Conservation (phyloP, 2,329 filamentous ascomycete species). For the Hypoxylon sp. region DNA sequence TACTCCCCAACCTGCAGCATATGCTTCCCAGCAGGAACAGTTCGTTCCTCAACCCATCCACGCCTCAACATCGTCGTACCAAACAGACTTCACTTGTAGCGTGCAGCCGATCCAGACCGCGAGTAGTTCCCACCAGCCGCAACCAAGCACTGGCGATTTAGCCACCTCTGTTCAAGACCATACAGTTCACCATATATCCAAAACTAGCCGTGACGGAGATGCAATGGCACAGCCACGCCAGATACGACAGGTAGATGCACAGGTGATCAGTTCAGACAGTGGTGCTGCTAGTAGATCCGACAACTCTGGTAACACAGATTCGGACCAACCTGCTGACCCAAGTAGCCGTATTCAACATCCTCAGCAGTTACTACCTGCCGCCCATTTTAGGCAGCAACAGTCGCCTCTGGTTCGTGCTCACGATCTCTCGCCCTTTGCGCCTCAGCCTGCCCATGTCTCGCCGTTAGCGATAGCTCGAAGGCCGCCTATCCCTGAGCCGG, state of each 20-base stretch:
- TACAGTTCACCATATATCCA: constrained; percentile 24
- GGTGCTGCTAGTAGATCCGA: constrained; percentile 59
- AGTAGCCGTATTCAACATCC: constrained; percentile 51
- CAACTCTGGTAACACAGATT: constrained; percentile 57
- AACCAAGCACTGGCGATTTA: constrained; percentile 24
- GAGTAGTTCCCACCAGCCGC: constrained; percentile 40
- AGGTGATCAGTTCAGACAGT: constrained; percentile 56
- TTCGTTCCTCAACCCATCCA: constrained; percentile 35
- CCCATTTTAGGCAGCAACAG: constrained; percentile 59
- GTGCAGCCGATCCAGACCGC: constrained; percentile 33
- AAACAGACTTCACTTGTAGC: constrained; percentile 31
- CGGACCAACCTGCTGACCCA: constrained; percentile 54
- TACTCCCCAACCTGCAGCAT: constrained; percentile 52
- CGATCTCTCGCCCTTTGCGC: constrained; percentile 79
- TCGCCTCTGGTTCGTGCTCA: constrained; percentile 79
- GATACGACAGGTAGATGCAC: constrained; percentile 47
- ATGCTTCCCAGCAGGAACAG: constrained; percentile 38
- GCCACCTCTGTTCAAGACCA: constrained; percentile 33
- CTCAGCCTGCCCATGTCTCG: constrained; percentile 79
- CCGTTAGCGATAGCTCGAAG: constrained; percentile 64
- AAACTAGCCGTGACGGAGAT: constrained; percentile 26
- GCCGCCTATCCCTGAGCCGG: constrained; percentile 51
- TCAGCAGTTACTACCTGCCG: constrained; percentile 56
- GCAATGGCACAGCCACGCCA: constrained; percentile 29
- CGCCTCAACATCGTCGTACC: constrained; percentile 27